Base-by-base conservation (phyloP, 1,284 basidiomycete genomes). In the Cutaneotrichosporon sp. region DNA sequence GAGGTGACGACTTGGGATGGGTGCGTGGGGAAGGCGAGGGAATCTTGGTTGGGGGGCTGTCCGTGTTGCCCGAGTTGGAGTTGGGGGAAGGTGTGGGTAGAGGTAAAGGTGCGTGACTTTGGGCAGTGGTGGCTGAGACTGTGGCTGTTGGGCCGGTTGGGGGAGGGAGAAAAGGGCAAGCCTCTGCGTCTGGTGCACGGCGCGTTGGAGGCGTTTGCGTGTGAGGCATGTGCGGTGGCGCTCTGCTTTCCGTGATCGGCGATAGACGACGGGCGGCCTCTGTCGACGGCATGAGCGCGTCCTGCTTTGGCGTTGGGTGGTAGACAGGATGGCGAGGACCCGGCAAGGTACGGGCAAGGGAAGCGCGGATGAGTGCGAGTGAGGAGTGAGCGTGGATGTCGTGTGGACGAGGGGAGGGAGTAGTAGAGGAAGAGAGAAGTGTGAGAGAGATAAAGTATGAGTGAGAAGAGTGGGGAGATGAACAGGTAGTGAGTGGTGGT, bases 231-330 rank as follows among this genome's bases (percentile, higher is more conserved):
- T 50, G 47, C 47, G 16, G 47, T 25, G 33, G 46, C 18, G 72
- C 68, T 13, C 67, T 71, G 55, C 67, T 65, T 50, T 75, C 73
- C 10, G 70, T 75, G 61, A 75, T 74, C 24, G 73, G 72, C 4
- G 73, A 72, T 16, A 75, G 66, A 14, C 71, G 62, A 18, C 22
- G 22, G 9, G 34, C 13, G n/a, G 18, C 49, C 16, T 52, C 50
- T 33, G 31, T 33, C n/a, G 33, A 49, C 46, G 56, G 25, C 56
- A 57, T 57, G 16, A 27, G 33, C 22, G 20, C 22, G 22, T 36
- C n/a, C 4, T n/a, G n/a, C n/a, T 18, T 42, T n/a, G 14, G 24
- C 45, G 34, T n/a, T 42, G 14, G 8, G 16, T n/a, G 18, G 38
- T 42, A 24, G 38, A 42, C 18, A n/a, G 18, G 18, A 14, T n/a